Base-by-base conservation (phyloP, 176 grass and related monocot species). In the Puccinellia tenuiflora region DNA sequence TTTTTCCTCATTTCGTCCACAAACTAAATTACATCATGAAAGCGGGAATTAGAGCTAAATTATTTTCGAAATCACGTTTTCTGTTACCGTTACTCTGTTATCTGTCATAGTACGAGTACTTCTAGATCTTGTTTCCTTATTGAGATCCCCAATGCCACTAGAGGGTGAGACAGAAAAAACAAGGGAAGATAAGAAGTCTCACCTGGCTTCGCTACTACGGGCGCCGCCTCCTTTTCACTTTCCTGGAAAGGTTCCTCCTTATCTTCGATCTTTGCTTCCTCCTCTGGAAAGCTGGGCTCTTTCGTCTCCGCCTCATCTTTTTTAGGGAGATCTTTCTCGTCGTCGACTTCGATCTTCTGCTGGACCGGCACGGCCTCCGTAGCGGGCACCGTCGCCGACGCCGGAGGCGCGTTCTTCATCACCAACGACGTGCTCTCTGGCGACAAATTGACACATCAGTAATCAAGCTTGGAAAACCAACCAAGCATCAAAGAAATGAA, bases 361-460 rank as follows among this genome's bases (percentile, higher is more conserved):
- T 69, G 51, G 48, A 52, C 26, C 51, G 54, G 52, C 52, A 70
- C n/a, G 26, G 54, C 0, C n/a, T 74, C 67, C 38, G 46, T 4
- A 3, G 18, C 17, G 3, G 53, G 74, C 65, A 65, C 34, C 45
- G 43, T 42, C 25, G 18, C 69, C 13, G 61, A 34, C 1, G 20
- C 52, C 1, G 78, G 71, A 20, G 64, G 72, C 3, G 45, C 55
- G 64, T 82, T 74, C 72, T 78, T 81, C 64, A 90, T 53, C 72
- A 86, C 72, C 78, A 86, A 42, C 33, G 88, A n/a, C 78, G 88
- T 73, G 64, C 73, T 90, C 46, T 86, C 88, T 90, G 83, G 2
- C 8, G 38, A 60, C 8, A 40, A 40, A 42, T 22, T n/a, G 9
- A 18, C 21, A 11, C 4, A 40, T 17, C 29, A 15, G 22, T 31